Conservation (phyloP, 1,139 yeast genomes). For the Arxiozyma bovina region DNA sequence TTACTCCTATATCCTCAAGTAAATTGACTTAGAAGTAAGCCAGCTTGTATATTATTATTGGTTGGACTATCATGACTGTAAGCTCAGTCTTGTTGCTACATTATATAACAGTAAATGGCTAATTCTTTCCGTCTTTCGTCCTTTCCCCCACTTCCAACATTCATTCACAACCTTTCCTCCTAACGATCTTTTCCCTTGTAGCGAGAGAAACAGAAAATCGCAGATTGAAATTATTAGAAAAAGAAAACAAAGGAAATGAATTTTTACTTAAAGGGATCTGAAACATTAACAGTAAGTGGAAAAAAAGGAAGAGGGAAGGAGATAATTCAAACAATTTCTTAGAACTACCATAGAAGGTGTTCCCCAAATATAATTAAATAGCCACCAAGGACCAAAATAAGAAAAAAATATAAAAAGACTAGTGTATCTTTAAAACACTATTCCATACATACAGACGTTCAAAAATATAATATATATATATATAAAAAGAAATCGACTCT, state of each 20-base stretch:
- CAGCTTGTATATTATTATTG: not conserved
- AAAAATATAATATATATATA: too few species aligned
- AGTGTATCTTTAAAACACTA: too few species aligned
- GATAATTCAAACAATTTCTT: not conserved
- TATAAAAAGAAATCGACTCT: not conserved
- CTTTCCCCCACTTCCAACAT: not conserved
- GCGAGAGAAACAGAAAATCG: not conserved
- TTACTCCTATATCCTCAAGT: not conserved
- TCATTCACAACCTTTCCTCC: not conserved
- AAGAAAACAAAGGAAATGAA: not conserved
- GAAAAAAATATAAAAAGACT: too few species aligned
- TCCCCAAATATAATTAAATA: not conserved
- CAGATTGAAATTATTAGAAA: not conserved
- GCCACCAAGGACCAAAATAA: not conserved
- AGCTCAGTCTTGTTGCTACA: not conserved
- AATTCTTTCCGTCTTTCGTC: too few species aligned
- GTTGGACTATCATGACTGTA: too few species aligned
- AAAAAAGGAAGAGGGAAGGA: not conserved
- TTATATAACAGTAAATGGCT: not conserved
- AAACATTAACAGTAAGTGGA: too few species aligned
- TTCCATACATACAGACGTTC: not conserved
- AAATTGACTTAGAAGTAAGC: not conserved
- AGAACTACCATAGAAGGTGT: not conserved
- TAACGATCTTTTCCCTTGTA: not conserved
- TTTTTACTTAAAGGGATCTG: too few species aligned